These are phyloP conservation scores for Solanum lignicaule DNA, from an alignment of 257 asterid genomes.

Conservation along the genomic window DNA sequence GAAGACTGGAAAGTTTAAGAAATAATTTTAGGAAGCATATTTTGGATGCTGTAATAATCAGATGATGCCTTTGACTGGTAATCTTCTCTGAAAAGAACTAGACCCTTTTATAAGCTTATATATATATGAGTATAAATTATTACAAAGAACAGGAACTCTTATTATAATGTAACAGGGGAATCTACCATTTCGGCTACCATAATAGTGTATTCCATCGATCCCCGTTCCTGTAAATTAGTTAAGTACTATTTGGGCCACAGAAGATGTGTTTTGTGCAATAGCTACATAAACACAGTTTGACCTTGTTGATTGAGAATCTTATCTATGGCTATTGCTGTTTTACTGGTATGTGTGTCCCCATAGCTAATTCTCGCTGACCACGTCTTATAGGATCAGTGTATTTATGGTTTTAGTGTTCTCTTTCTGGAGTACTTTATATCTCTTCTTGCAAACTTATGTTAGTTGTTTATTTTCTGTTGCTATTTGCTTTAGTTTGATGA, in stretches of 20 bases:
- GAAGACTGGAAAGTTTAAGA: constrained; percentile 41
- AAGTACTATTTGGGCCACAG: background rate
- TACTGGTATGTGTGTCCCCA: background rate
- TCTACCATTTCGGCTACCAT: background rate
- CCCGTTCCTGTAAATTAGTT: background rate
- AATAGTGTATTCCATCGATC: background rate
- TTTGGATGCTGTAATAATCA: background rate
- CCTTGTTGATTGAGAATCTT: background rate
- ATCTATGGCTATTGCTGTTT: background rate
- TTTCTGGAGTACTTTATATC: background rate
- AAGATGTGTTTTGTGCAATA: background rate
- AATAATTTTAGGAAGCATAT: constrained; percentile 5
- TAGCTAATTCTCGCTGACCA: background rate
- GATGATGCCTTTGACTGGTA: background rate
- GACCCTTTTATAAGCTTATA: background rate
- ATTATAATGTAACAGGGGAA: background rate
- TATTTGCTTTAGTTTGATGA: background rate
- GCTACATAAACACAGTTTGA: background rate
- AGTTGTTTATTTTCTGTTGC: background rate
- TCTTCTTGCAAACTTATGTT: background rate
- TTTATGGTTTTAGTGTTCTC: background rate
- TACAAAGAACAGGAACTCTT: background rate
- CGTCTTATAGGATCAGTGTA: background rate
- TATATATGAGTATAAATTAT: background rate
- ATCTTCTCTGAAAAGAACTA: background rate